A percentile compares a stretch with the other conserved stretches of the same genome.
Conservation (phyloP, 2,329 filamentous ascomycete genomes). For the Paecilomyces formosus region DNA sequence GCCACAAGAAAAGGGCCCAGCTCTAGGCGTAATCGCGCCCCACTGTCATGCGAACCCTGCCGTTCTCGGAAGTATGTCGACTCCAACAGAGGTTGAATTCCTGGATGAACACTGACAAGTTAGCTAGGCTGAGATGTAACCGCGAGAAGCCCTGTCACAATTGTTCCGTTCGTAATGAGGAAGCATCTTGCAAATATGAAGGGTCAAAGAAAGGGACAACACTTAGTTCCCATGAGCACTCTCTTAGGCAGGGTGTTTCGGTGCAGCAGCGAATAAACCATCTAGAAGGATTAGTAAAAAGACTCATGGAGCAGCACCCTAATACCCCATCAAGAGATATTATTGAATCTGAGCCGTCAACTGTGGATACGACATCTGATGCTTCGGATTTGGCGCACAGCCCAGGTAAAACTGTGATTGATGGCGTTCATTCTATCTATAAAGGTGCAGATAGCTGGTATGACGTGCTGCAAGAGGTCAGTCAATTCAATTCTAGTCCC, state of each 20-base stretch:
- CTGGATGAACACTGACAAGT: background rate
- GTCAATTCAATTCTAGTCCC: background rate
- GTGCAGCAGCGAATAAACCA: background rate
- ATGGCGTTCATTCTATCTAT: slow-evolving; percentile 5
- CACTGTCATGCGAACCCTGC: background rate
- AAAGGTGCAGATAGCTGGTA: slow-evolving; percentile 7
- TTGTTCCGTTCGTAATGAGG: background rate
- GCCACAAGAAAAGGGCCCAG: too few relatives aligned
- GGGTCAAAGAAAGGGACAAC: background rate
- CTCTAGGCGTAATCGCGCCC: too few relatives aligned
- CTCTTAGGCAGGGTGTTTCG: background rate
- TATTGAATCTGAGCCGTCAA: background rate
- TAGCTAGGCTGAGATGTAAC: background rate
- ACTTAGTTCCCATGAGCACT: background rate
- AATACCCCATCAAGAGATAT: background rate
- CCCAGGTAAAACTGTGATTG: slow-evolving; percentile 3
- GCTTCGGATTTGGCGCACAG: background rate
- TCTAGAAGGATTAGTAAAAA: background rate
- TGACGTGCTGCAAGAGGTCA: slow-evolving; percentile 6
- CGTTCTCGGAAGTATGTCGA: background rate
- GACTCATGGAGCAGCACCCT: background rate
- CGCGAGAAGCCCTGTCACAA: background rate
- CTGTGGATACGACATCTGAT: background rate
- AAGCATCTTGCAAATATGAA: background rate
- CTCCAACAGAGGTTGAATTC: background rate